Evolutionary conservation across 2,329 filamentous ascomycete genomes (phyloP), one percentile per base, ranked within the genome.

Genomic region (Fusarium vanettenii): DNA sequence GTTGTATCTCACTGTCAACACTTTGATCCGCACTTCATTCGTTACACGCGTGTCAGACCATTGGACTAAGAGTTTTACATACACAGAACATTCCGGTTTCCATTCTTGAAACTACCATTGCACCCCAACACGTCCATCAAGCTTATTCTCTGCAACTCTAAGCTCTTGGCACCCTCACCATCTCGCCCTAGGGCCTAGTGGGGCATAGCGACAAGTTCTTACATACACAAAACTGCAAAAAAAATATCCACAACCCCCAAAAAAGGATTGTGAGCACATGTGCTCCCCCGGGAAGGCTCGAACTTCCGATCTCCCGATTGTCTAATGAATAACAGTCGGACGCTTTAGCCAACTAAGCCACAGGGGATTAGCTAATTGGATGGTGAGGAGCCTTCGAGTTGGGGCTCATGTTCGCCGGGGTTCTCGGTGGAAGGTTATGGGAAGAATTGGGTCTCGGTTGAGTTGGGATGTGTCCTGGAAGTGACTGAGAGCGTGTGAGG

Each of bases 231-330:
- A 27, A 18, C 14, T 29, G n/a, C 29, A 60, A 55, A 61, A 52
- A 66, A 55, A 43, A 37, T 31, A 11, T 27, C 31, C 50, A 59
- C 39, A 33, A 27, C 20, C 20, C 72, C 72, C 67, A 67, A 74
- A 41, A 50, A 57, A 48, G 5, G 25, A 55, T 20, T 22, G 18
- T 13, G 33, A 66, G 69, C 72, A 62, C 6, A 29, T 45, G 11
- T n/a, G 22, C 71, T 79, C 77, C 77, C 77, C 77, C 77, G 77
- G 77, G 72, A 79, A 79, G 77, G 77, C 70, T 79, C 77, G 77
- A 79, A 79, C 77, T 79, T 77, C 73, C 75, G 77, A 79, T 78
- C 77, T 79, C 76, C 74, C 76, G 77, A 79, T 79, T 76, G 74
- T 73, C 74, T 76, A 48, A 50, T 50, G 52, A 71, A 72, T 75